Conservation (phyloP, 495 filamentous ascomycete genomes). For the Podospora pseudoanserina region DNA sequence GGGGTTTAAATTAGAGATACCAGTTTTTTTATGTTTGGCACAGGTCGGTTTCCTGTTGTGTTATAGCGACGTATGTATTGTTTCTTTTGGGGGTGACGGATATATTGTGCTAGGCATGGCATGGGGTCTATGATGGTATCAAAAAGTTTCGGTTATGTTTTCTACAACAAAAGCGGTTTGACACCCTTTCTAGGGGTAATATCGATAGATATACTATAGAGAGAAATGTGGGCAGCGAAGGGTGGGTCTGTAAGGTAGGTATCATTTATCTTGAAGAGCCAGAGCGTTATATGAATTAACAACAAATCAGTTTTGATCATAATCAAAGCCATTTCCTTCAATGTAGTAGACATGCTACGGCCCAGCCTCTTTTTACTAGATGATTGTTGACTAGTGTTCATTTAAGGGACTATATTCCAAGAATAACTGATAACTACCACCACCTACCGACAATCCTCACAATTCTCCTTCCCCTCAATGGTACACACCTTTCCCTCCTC, state of each 20-base stretch:
- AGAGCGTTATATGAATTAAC: background rate
- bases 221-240: background rate
- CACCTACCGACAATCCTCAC: conserved; percentile 46
- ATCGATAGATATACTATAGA: background rate
- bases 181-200: background rate
- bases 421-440: too few species aligned
- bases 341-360: too few species aligned
- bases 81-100: background rate
- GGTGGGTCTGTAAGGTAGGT: too few species aligned
- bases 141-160: background rate
- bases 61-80: background rate
- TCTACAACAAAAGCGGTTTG: background rate
- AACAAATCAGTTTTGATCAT: background rate
- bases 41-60: background rate
- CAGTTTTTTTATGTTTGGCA: background rate
- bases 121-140: background rate
- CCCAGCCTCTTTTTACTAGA: too few species aligned
- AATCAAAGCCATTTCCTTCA: background rate
- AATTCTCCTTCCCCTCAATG: conserved; percentile 26
- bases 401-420: too few species aligned
- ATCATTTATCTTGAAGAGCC: too few species aligned
- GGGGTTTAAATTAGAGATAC: background rate
- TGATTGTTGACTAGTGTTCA: too few species aligned
- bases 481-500: conserved; percentile 4
- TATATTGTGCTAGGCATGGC: background rate